Evolutionary conservation across 805 yeast genomes (phyloP), one percentile per base, ranked within the genome.

Genomic region (Tetrapisispora pingtungensis): DNA sequence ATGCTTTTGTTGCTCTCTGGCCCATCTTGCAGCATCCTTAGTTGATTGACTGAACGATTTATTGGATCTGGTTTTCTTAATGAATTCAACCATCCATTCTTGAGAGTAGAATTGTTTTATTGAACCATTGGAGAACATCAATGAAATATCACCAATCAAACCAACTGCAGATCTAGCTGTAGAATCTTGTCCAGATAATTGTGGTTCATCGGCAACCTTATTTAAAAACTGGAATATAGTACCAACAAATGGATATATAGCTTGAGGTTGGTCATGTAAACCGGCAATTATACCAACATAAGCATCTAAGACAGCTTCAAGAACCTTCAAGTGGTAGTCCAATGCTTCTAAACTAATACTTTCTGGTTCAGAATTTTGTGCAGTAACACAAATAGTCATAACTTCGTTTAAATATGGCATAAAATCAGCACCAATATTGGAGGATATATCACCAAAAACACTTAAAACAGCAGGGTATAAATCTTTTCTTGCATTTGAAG

Each of bases 211-310:
- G 47, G 79, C 73, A 37, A 86, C 70, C 34, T 67, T 62, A 51
- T 77, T 69, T 55, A 93, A 65, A 57, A 89, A 83, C 46, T 71
- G 75, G 66, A 88, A 81, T 38, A 90, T 80, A 39, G 80, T 75
- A 31, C 77, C 75, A 41, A 84, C 75, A 62, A 75, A 85, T 36
- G 81, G 82, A 50, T 62, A 71, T 38, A 93, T 64, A 33, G 77
- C 73, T 33, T 76, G 75, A 15, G 96, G 87, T 17, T 70, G 65
- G 44, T 75, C 81, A 48, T 77, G 79, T 56, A 86, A 65, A n/a
- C 97, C 97, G 41, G 94, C 88, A 46, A 90, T 87, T 41, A 93
- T 81, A 49, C 98, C 98, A 31, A 89, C 95, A 61, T 87, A 93
- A 33, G 96, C 88, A 64, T 93, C 97, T 54, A 93, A 72, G n/a